Percentiles rank a stretch among this genome's conserved stretches.
These are phyloP conservation scores for Coemansia sp. DNA, from an alignment of 192 early-diverging fungal species.

Conservation along the genomic window DNA sequence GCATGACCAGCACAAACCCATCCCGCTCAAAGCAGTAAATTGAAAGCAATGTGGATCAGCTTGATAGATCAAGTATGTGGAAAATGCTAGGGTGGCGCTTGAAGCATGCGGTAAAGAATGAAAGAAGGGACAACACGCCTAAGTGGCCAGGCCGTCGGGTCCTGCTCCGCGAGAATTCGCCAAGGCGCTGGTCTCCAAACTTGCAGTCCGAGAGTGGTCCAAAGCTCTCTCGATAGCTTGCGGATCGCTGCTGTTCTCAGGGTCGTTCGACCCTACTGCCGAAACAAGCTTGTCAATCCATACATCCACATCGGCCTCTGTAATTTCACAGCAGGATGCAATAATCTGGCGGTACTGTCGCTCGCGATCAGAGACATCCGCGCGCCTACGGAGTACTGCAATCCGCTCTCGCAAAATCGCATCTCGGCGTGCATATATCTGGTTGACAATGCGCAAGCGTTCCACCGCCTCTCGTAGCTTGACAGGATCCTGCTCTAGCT, in stretches of 20 bases:
- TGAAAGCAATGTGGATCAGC: background rate
- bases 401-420: constrained; percentile 60
- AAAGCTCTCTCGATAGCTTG: background rate
- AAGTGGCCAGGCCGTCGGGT: background rate
- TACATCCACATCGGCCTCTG: constrained; percentile 73
- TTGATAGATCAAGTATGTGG: background rate
- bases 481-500: constrained; percentile 33
- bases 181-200: background rate
- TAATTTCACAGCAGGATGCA: constrained; percentile 79
- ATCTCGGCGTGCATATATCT: constrained; percentile 48
- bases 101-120: background rate
- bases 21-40: background rate
- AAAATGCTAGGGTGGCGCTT: background rate
- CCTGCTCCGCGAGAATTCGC: background rate
- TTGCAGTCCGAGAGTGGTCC: background rate
- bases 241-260: background rate
- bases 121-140: background rate
- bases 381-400: constrained; percentile 47
- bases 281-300: constrained; percentile 70
- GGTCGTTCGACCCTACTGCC: constrained; percentile 67
- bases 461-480: constrained; percentile 34
- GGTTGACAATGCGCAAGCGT: constrained; percentile 40
- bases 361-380: constrained; percentile 64
- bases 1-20: constrained; percentile 1
- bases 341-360: constrained; percentile 81